Evolutionary conservation across 257 asterid species (phyloP).

Genomic region (Rhazya stricta): DNA sequence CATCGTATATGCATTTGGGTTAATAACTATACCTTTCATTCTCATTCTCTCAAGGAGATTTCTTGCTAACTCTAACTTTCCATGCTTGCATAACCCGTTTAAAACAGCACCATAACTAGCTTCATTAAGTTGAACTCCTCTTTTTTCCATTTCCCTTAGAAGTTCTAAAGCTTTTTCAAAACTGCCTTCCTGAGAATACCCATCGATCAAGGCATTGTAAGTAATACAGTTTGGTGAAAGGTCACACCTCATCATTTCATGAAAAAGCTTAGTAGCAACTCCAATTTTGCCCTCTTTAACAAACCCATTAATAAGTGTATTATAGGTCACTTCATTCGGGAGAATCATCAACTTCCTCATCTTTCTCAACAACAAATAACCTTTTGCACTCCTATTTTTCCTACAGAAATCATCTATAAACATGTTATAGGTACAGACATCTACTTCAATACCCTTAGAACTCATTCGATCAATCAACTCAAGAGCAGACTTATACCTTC

Average conservation of each 20-base stretch:
- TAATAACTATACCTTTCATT: conserved; percentile 38
- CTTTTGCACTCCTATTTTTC: conserved; percentile 57
- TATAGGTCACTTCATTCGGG: conserved; percentile 81
- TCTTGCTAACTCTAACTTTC: conserved; percentile 56
- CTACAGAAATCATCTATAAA: conserved; percentile 69
- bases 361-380: conserved; percentile 61
- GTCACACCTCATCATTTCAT: conserved; percentile 58
- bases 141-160: conserved; percentile 54
- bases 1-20: conserved; percentile 50
- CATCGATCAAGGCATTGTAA: conserved; percentile 68
- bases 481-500: conserved; percentile 61
- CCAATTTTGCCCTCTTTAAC: conserved; percentile 69
- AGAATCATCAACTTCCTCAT: conserved; percentile 57
- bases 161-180: conserved; percentile 55
- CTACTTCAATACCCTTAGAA: conserved; percentile 67
- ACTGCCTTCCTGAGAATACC: conserved; percentile 59
- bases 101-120: conserved; percentile 70
- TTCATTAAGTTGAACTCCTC: conserved; percentile 57
- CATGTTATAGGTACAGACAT: conserved; percentile 74
- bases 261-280: conserved; percentile 54
- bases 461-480: conserved; percentile 72
- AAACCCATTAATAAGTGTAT: conserved; percentile 75
- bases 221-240: conserved; percentile 60
- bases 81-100: conserved; percentile 73
- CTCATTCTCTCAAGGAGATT: conserved; percentile 49